Base-by-base conservation (phyloP, 495 filamentous ascomycete species). In the Xylaria venustula region DNA sequence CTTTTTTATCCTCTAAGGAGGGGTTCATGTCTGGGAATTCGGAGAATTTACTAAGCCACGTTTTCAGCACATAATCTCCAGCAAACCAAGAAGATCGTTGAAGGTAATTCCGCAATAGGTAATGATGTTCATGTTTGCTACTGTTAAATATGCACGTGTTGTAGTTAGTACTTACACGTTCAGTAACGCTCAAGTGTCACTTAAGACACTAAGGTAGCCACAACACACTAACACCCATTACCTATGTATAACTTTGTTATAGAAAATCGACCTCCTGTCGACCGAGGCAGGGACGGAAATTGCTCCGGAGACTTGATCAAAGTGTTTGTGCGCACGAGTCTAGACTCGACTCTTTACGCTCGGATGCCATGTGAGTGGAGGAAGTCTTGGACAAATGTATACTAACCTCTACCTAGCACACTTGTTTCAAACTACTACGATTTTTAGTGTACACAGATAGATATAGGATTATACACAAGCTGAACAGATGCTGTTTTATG, bases 31-130 rank as follows among this genome's bases (percentile, higher is more conserved):
- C 51, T 41, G 20, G 36, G 23, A 54, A 41, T 19, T 54, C 51
- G 51, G 51, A 54, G 51, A 54, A 41, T 54, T 54, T 23, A 26
- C 23, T 52, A 12, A 28, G 22, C 51, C 51, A 54, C 51, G 51
- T 54, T 54, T 54, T 54, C 34, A 54, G 36, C 23, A 54, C 12
- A 28, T 37, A 54, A 54, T 54, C 14, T 19, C 19, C 20, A 53
- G 14, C 34, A 19, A 20, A n/a, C 34, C 51, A 42, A 40, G 30
- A 28, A 25, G 36, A 54, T 54, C 23, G 32, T 36, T 52, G 17
- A n/a, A 15, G n/a, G 19, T 34, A 54, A 54, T 28, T 28, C 51
- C 51, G 12, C 50, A 54, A 54, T n/a, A 17, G 51, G 51, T 36
- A 54, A 54, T 54, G 51, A 54, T 54, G 51, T 23, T 17, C 51